These are phyloP conservation scores for Castanea crenata DNA, from an alignment of 306 rosid species.

Conservation along the genomic window DNA sequence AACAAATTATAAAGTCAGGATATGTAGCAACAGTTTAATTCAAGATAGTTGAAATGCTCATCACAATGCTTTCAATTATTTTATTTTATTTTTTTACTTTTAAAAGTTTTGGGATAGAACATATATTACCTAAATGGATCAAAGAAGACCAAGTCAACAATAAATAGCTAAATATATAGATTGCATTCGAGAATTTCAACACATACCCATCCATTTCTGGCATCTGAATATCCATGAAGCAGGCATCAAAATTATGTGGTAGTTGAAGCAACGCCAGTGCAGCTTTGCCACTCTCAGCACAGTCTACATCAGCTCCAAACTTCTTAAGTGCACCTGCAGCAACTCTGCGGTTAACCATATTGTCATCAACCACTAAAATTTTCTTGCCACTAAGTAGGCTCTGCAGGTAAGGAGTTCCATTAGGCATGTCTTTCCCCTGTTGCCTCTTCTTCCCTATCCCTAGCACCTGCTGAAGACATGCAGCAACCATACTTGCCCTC, in stretches of 20 bases:
- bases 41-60: background rate
- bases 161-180: background rate
- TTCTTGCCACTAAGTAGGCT: conserved; percentile 76
- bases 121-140: background rate
- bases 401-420: conserved; percentile 60
- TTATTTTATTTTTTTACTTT: background rate
- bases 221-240: conserved; percentile 99
- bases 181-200: background rate
- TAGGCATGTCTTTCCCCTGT: conserved; percentile 50
- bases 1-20: background rate
- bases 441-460: conserved; percentile 78
- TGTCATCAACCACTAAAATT: conserved; percentile 93
- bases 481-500: conserved; percentile 96
- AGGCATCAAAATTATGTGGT: conserved; percentile 89
- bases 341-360: conserved; percentile 83
- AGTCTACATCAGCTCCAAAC: conserved; percentile 81
- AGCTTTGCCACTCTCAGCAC: conserved; percentile 84
- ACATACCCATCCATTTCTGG: conserved; percentile 99
- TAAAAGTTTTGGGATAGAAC: background rate
- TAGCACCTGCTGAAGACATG: conserved; percentile 94
- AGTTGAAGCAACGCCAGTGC: conserved; percentile 81
- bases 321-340: conserved; percentile 94
- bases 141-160: background rate
- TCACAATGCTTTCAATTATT: background rate
- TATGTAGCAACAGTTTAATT: background rate